These are phyloP conservation scores for Mycena vulgaris DNA, from an alignment of 768 basidiomycete species.

Conservation along the genomic window DNA sequence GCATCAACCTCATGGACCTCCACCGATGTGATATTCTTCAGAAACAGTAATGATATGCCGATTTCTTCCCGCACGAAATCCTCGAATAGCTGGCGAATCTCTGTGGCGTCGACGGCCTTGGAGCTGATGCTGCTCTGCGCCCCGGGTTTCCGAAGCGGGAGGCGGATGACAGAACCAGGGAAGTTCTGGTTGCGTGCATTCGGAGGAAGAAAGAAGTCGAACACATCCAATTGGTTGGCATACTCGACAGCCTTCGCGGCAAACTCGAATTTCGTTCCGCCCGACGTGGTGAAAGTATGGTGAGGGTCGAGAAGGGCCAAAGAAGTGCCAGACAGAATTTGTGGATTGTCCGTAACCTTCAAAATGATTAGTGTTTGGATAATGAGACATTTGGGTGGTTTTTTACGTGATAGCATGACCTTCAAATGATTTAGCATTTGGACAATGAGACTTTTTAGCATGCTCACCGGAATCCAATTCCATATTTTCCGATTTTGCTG, in stretches of 20 bases:
- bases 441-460: no score
- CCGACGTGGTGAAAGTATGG: slow-evolving; percentile 45
- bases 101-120: slow-evolving; percentile 47
- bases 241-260: slow-evolving; percentile 38
- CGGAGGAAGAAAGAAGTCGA: slow-evolving; percentile 45
- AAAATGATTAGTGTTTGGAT: background rate
- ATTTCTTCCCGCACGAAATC: slow-evolving; percentile 60
- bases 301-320: slow-evolving; percentile 64
- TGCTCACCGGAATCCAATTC: slow-evolving; percentile 66
- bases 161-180: slow-evolving; percentile 61
- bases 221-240: slow-evolving; percentile 52
- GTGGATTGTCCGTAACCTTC: slow-evolving; percentile 65
- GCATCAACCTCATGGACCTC: slow-evolving; percentile 56
- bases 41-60: slow-evolving; percentile 58
- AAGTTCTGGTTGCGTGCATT: slow-evolving; percentile 42
- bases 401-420: slow-evolving; percentile 69
- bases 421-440: no score
- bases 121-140: slow-evolving; percentile 53
- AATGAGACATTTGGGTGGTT: slow-evolving; percentile 13
- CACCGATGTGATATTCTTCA: slow-evolving; percentile 56
- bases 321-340: slow-evolving; percentile 59
- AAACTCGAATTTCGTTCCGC: slow-evolving; percentile 51
- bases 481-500: slow-evolving; percentile 70
- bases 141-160: slow-evolving; percentile 56
- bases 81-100: slow-evolving; percentile 56